Evolutionary conservation across 805 yeast genomes (phyloP).

Genomic region (Priceomyces carsonii): DNA sequence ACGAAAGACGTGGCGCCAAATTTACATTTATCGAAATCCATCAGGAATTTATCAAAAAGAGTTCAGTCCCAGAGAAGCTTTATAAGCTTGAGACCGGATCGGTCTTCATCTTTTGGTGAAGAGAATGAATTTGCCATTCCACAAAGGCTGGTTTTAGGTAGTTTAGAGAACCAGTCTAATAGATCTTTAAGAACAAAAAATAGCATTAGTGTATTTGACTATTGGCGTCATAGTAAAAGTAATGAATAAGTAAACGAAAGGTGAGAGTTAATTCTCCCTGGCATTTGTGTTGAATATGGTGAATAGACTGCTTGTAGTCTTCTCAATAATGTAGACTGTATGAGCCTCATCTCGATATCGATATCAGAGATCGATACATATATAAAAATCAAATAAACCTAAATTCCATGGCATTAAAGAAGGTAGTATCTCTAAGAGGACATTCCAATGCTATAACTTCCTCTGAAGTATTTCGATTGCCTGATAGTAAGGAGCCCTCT

Average conservation of each 20-base stretch:
- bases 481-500: conserved; percentile 12
- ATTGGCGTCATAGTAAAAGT: conserved; percentile 1
- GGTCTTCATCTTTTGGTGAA: conserved; percentile 1
- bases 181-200: background rate
- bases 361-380: no score
- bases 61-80: background rate
- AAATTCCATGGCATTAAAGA: background rate
- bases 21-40: conserved; percentile 4
- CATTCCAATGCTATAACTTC: conserved; percentile 20
- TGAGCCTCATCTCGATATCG: no score
- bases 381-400: no score
- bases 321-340: no score
- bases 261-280: no score
- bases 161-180: no score
- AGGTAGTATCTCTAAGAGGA: conserved; percentile 16
- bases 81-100: background rate
- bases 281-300: no score
- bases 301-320: no score
- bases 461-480: conserved; percentile 3
- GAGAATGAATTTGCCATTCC: no score
- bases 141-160: no score
- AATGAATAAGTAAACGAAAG: no score
- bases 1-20: conserved; percentile 4
- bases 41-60: conserved; percentile 1
- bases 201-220: background rate